phyloP scores from a whole-genome alignment of 75 land plant species.

The Isoetes taiwanensis region DNA sequence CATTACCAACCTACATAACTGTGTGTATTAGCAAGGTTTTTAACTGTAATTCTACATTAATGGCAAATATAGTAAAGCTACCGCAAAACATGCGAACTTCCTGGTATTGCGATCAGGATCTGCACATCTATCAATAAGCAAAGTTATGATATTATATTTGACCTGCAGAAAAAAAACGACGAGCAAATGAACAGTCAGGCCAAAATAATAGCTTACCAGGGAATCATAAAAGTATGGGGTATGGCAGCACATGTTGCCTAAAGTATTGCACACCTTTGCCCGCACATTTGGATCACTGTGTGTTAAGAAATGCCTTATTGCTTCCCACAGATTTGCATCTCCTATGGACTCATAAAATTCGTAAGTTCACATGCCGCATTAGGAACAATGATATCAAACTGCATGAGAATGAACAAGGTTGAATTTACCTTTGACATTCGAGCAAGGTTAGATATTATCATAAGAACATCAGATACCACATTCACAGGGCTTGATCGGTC shows the following conservation, averaged over 20 bases:
- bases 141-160: constrained; percentile 47
- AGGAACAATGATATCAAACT: neutral
- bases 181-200: neutral
- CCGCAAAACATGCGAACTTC: constrained; percentile 98
- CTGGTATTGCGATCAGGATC: constrained; percentile 86
- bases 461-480: constrained; percentile 49
- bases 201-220: constrained; percentile 55
- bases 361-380: constrained; percentile 15
- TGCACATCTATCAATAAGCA: constrained; percentile 85
- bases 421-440: constrained; percentile 78
- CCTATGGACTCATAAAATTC: constrained; percentile 69
- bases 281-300: constrained; percentile 77
- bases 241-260: constrained; percentile 98
- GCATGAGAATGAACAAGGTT: neutral
- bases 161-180: constrained; percentile 32
- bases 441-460: constrained; percentile 87
- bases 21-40: too few species aligned
- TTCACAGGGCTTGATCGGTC: constrained; percentile 48
- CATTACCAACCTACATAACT: constrained; percentile 80
- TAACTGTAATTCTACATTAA: neutral
- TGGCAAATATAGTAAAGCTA: constrained; percentile 18
- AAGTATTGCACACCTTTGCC: constrained; percentile 90
- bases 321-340: constrained; percentile 45
- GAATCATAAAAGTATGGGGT: constrained; percentile 64
- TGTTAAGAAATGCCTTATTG: constrained; percentile 38